Conservation (phyloP, 2,329 filamentous ascomycete species). For the Xylariaceae sp. region DNA sequence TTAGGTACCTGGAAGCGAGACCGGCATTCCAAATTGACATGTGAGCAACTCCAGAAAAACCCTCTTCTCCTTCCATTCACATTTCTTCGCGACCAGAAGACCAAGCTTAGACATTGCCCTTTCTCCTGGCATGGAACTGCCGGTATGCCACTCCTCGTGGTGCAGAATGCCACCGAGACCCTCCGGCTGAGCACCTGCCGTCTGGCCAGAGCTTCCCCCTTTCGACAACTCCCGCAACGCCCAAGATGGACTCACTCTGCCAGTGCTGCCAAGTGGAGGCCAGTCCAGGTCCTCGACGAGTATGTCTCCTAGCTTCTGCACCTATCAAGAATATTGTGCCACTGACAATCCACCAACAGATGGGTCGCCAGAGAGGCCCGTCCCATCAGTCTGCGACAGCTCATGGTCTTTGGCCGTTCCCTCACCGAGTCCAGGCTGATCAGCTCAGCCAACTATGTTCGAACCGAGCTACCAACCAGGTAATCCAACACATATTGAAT, state of each 20-base stretch:
- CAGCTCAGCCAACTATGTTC: constrained; percentile 95
- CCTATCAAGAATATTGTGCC: not conserved
- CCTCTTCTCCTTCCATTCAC: not conserved
- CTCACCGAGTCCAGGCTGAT: constrained; percentile 85
- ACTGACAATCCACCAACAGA: constrained; percentile 44
- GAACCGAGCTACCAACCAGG: constrained; percentile 87
- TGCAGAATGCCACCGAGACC: constrained; percentile 42
- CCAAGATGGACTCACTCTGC: constrained; percentile 27
- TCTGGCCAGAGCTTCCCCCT: constrained; percentile 5
- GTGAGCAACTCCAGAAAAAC: too few species aligned
- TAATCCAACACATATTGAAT: too few species aligned
- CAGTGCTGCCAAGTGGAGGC: constrained; percentile 55
- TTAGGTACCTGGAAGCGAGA: too few species aligned
- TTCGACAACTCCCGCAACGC: constrained; percentile 15
- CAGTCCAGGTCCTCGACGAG: constrained; percentile 62
- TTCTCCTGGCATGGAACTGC: constrained; percentile 30
- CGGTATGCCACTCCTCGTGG: constrained; percentile 44
- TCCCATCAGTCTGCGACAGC: constrained; percentile 92
- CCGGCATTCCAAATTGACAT: too few species aligned
- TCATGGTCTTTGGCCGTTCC: constrained; percentile 95
- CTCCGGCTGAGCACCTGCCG: constrained; percentile 23
- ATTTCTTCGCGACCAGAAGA: too few species aligned
- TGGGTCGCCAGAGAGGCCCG: constrained; percentile 91
- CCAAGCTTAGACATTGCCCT: too few species aligned
- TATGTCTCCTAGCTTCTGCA: constrained; percentile 34